These are phyloP conservation scores for Pyrenophora teres DNA, from an alignment of 2,329 filamentous ascomycete species.

Conservation along the genomic window DNA sequence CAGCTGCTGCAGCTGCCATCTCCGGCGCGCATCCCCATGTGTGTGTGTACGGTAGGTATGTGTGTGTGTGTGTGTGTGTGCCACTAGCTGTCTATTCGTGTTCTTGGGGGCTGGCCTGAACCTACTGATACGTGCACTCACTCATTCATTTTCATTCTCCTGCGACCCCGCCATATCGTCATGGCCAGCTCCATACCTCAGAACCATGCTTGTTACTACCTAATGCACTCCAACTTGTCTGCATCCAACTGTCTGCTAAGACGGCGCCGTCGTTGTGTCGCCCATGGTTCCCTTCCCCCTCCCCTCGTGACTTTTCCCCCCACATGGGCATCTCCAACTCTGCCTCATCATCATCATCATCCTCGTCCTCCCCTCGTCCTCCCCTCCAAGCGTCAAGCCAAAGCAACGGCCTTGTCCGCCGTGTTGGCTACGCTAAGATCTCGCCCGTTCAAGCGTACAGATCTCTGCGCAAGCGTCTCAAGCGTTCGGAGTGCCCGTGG, in stretches of 20 bases:
- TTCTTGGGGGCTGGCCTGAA: neutral
- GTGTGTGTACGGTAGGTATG: too few species aligned
- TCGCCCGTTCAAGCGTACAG: slow-evolving; percentile 21
- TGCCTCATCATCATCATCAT: too few species aligned
- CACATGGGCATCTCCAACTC: neutral
- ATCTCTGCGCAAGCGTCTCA: slow-evolving; percentile 21
- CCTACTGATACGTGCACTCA: neutral
- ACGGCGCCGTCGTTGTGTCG: neutral
- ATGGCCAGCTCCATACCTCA: neutral
- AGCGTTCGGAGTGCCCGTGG: slow-evolving; percentile 32
- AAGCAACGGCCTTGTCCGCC: slow-evolving; percentile 9
- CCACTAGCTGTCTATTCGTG: neutral
- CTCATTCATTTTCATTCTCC: too few species aligned
- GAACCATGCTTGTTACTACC: slow-evolving; percentile 1
- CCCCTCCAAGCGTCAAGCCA: slow-evolving; percentile 4
- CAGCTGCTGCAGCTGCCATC: slow-evolving; percentile 4
- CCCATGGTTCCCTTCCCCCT: neutral
- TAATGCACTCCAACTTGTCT: neutral
- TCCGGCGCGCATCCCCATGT: neutral
- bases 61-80: too few species aligned
- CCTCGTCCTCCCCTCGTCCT: neutral
- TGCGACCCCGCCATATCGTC: slow-evolving; percentile 5
- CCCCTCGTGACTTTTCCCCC: neutral
- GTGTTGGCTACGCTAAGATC: slow-evolving; percentile 26
- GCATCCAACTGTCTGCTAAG: neutral